These are phyloP conservation scores for Rhizophagus sp. DNA, from an alignment of 192 early-diverging fungal species.

Conservation along the genomic window DNA sequence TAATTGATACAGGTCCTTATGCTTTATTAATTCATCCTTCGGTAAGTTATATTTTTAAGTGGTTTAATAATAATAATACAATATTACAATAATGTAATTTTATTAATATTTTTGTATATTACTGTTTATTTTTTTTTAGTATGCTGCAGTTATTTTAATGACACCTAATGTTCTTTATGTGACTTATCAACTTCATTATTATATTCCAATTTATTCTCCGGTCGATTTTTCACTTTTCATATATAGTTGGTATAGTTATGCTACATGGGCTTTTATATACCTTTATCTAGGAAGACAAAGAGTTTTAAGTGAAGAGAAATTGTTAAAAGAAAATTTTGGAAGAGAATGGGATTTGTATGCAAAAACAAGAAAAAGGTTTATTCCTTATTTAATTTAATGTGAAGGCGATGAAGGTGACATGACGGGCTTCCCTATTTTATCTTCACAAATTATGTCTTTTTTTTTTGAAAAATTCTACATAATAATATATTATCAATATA, in stretches of 20 bases:
- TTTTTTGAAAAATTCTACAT: no score
- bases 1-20: conserved; percentile 22
- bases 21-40: conserved; percentile 23
- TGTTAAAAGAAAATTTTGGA: conserved; percentile 7
- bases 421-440: no score
- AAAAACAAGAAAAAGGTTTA: conserved; percentile 1
- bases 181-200: not conserved
- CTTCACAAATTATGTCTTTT: no score
- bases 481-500: no score
- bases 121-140: not conserved
- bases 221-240: not conserved
- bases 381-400: conserved; percentile 6
- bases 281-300: not conserved
- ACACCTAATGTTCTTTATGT: not conserved
- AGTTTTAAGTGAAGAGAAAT: not conserved
- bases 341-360: conserved; percentile 1
- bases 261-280: not conserved
- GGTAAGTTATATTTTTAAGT: not conserved
- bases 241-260: not conserved
- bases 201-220: not conserved
- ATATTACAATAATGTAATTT: not conserved
- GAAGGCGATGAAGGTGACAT: no score
- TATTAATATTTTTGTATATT: not conserved
- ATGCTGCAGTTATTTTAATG: not conserved
- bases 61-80: no score